Conservation (phyloP, 1,284 basidiomycete species). For the Papiliotrema laurentii region DNA sequence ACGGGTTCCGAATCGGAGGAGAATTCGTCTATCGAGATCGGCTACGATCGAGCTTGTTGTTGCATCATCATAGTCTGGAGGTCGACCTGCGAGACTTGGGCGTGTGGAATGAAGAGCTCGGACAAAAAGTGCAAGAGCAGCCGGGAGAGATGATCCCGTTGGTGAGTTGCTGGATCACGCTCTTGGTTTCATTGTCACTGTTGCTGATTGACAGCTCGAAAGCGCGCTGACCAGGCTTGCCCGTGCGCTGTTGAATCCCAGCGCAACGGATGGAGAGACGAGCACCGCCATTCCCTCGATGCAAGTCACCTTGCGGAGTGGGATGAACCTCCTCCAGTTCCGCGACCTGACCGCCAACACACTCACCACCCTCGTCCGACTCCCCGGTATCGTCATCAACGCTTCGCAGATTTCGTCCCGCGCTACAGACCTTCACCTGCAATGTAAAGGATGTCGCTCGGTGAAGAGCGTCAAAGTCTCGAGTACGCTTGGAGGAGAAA, state of each 20-base stretch:
- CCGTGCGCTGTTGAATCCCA: constrained; percentile 70
- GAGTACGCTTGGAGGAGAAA: constrained; percentile 78
- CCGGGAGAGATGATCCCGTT: constrained; percentile 87
- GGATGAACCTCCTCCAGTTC: constrained; percentile 88
- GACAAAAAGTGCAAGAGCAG: constrained; percentile 80
- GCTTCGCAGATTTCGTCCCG: constrained; percentile 90
- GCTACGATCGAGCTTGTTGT: constrained; percentile 78
- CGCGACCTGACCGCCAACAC: constrained; percentile 90
- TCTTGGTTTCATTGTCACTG: background rate
- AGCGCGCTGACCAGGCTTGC: constrained; percentile 78
- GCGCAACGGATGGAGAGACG: constrained; percentile 37
- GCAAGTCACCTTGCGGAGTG: constrained; percentile 83
- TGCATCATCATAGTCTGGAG: constrained; percentile 88
- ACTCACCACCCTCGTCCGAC: constrained; percentile 91
- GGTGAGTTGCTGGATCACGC: constrained; percentile 52
- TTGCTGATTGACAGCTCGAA: constrained; percentile 63
- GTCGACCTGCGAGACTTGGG: constrained; percentile 87
- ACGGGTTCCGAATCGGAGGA: constrained; percentile 78
- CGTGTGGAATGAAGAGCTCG: constrained; percentile 89
- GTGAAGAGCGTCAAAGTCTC: constrained; percentile 76
- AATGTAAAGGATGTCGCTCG: constrained; percentile 85
- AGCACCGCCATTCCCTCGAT: constrained; percentile 70
- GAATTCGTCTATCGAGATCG: constrained; percentile 90
- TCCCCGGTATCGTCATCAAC: constrained; percentile 98
- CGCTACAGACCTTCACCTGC: constrained; percentile 84